Evolutionary conservation across 1,139 yeast species (phyloP).

Genomic region (Trichomonascaceae sp.): DNA sequence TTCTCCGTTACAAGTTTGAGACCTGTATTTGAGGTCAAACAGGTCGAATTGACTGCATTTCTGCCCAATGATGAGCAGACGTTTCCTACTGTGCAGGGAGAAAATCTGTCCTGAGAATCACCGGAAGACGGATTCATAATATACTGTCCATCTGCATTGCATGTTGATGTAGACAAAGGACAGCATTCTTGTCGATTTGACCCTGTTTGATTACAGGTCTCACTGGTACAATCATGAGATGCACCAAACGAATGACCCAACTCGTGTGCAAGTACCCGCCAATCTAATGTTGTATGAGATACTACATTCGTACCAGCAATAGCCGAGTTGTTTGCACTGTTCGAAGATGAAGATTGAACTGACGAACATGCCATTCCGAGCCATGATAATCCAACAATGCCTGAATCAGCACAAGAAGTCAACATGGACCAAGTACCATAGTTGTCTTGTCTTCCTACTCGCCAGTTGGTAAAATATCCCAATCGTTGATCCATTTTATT

Average conservation of each 20-base stretch:
- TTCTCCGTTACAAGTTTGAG: constrained; percentile 30
- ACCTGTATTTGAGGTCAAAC: constrained; percentile 33
- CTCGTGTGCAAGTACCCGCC: constrained; percentile 38
- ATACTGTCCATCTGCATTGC: constrained; percentile 32
- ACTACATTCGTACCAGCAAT: constrained; percentile 35
- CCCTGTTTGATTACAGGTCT: constrained; percentile 30
- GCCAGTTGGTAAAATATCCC: constrained; percentile 31
- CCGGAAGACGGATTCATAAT: constrained; percentile 37
- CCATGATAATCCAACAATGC: constrained; percentile 38
- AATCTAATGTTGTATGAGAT: constrained; percentile 31
- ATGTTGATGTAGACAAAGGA: constrained; percentile 27
- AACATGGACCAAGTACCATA: constrained; percentile 36
- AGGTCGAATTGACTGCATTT: constrained; percentile 30
- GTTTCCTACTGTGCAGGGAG: constrained; percentile 35
- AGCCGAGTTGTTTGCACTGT: constrained; percentile 19
- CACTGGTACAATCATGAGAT: constrained; percentile 36
- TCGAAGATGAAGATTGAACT: constrained; percentile 13
- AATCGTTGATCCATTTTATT: constrained; percentile 29
- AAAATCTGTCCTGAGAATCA: constrained; percentile 28
- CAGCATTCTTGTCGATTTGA: constrained; percentile 33
- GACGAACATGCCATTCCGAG: constrained; percentile 33
- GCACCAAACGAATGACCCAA: constrained; percentile 41
- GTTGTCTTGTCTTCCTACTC: constrained; percentile 30
- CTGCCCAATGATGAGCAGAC: constrained; percentile 32
- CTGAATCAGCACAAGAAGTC: constrained; percentile 32